Base-by-base conservation (phyloP, 441 rosid species). In the Metrosideros polymorpha region DNA sequence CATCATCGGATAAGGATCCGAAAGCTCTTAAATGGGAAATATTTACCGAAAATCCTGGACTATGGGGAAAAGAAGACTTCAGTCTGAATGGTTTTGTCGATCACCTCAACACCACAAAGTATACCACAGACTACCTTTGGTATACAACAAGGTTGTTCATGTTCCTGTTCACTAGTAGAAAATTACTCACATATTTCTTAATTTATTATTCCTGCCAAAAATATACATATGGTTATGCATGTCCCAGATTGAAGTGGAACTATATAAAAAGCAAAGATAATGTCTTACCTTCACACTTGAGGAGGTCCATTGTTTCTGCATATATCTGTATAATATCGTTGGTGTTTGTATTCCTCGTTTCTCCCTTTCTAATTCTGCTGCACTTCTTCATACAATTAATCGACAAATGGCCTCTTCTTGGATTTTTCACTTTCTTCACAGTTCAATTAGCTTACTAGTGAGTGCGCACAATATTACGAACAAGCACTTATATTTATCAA, bases 111-210 rank as follows among this genome's bases (percentile, higher is more conserved):
- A 91, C 98, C 90, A 95, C 99, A 83, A 92, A 91, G 89, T 97
- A 96, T 90, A 89, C 93, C 63, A 93, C 99, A 45, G 99, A 96
- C 92, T 93, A 98, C 90, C 97, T 98, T 83, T 98, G 99, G 99
- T 94, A 94, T 89, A 96, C 94, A 84, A 95, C 95, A 91, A 98
- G 98, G 99, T 98, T 88, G 84, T 92, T 91, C 52, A 76, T 82
- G 19, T 85, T 89, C 83, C 83, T 39, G 25, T 66, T 66, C 77
- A 32, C 1, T 35, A 2, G 77, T 66, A 66, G 7, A 66, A 66
- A 35, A 5, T 35, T 27, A 32, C 77, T 35, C 27, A 35, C 13
- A 18, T 0, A 32, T 32, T 66, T 66, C 45, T 66, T 66, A 32
- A 32, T 35, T 30, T 32, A 63, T 32, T 63, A 35, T 66, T 63